phyloP scores from a whole-genome alignment of 305 asterid genomes.

The Fraxinus angustifolia region DNA sequence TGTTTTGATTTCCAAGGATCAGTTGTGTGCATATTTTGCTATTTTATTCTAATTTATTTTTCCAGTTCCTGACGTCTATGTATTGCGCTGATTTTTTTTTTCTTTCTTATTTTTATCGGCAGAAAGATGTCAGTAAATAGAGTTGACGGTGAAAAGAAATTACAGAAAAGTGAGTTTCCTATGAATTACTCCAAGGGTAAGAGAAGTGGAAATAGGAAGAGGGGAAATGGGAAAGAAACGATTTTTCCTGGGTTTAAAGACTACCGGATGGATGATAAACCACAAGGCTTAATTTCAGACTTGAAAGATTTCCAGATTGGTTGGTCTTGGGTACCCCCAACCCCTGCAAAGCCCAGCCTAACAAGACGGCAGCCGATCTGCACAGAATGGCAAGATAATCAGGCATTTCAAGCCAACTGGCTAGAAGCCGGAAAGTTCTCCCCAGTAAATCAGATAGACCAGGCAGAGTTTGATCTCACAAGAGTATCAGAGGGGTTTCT shows the following conservation, averaged over 20 bases:
- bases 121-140: conserved; percentile 25
- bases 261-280: conserved; percentile 46
- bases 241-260: conserved; percentile 34
- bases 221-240: conserved; percentile 18
- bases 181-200: background rate
- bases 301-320: conserved; percentile 30
- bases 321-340: conserved; percentile 55
- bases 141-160: conserved; percentile 17
- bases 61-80: background rate
- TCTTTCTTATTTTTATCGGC: conserved; percentile 3
- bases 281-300: conserved; percentile 30
- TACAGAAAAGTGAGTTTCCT: background rate
- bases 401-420: conserved; percentile 21
- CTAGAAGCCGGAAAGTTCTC: conserved; percentile 17
- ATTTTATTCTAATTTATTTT: background rate
- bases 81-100: conserved; percentile 2
- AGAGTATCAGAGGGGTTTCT: background rate
- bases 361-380: conserved; percentile 37
- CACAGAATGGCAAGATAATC: conserved; percentile 28
- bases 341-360: conserved; percentile 59
- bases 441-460: conserved; percentile 10
- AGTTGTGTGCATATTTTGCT: conserved; percentile 4
- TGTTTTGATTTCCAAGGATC: conserved; percentile 20
- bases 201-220: conserved; percentile 2
- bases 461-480: conserved; percentile 14